Percentiles rank a stretch among this genome's conserved stretches.
phyloP scores from a whole-genome alignment of 1,139 yeast species.

The Saccharomyces hybrid region DNA sequence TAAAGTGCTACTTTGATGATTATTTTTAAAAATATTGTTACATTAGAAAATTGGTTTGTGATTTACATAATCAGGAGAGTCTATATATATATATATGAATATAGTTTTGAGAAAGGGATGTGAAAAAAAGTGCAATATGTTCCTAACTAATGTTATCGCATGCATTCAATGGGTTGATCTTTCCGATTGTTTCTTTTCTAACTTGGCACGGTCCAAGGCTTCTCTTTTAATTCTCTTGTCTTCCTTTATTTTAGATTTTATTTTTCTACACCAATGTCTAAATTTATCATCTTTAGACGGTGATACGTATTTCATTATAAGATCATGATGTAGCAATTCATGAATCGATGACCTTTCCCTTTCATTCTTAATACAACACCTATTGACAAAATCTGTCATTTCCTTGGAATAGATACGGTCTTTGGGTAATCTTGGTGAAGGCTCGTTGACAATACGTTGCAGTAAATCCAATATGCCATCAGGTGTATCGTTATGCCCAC shows the following conservation, averaged over 20 bases:
- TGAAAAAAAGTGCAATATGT: background rate
- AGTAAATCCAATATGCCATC: slow-evolving; percentile 83
- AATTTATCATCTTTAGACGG: slow-evolving; percentile 23
- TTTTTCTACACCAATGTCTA: slow-evolving; percentile 29
- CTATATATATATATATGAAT: background rate
- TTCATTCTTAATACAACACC: slow-evolving; percentile 61
- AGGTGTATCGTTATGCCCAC: slow-evolving; percentile 52
- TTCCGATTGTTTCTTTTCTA: slow-evolving; percentile 24
- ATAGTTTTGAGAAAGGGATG: background rate
- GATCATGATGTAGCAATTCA: slow-evolving; percentile 40
- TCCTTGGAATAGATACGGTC: slow-evolving; percentile 14
- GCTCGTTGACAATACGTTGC: slow-evolving; percentile 89
- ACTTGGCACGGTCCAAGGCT: slow-evolving; percentile 23
- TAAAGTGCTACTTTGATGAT: background rate
- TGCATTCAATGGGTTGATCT: slow-evolving; percentile 7
- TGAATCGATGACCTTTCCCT: slow-evolving; percentile 54
- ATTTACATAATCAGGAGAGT: background rate
- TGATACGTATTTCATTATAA: slow-evolving; percentile 22
- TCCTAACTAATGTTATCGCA: background rate
- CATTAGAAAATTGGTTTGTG: background rate
- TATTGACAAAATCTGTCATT: slow-evolving; percentile 56
- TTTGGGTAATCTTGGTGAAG: slow-evolving; percentile 65
- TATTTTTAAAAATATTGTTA: background rate
- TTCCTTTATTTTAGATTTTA: slow-evolving; percentile 24
- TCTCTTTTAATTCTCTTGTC: slow-evolving; percentile 29